Conservation (phyloP, 371 early-diverging fungal genomes). For the Encephalitozoon romaleae region DNA sequence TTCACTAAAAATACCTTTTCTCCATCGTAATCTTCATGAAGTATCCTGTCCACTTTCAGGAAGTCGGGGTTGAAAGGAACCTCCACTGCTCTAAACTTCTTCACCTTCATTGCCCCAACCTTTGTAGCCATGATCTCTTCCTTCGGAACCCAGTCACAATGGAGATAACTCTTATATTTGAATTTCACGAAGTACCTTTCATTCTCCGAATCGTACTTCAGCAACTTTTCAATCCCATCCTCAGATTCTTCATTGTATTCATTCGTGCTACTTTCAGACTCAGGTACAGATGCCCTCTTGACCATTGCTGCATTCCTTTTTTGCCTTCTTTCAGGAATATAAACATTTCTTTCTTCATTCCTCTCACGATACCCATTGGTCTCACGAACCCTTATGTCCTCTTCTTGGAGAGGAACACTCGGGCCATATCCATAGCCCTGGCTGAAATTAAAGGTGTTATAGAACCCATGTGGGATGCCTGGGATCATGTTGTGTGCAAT, state of each 20-base stretch:
- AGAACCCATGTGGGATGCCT: conserved; percentile 5
- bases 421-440: background rate
- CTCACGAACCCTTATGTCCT: background rate
- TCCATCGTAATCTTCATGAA: conserved; percentile 53
- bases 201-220: conserved; percentile 47
- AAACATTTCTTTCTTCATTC: conserved; percentile 7
- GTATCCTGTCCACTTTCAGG: conserved; percentile 54
- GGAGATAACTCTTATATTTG: conserved; percentile 63
- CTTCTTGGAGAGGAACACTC: background rate
- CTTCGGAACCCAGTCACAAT: conserved; percentile 71
- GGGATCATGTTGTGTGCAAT: conserved; percentile 4
- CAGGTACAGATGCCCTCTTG: background rate
- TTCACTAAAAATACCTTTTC: conserved; percentile 68
- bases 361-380: background rate
- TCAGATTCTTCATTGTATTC: conserved; percentile 31
- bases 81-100: conserved; percentile 43
- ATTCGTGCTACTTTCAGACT: background rate
- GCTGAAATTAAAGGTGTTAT: background rate
- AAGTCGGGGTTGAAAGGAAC: conserved; percentile 54
- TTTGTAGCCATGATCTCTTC: conserved; percentile 65
- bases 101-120: conserved; percentile 69
- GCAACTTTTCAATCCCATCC: conserved; percentile 58
- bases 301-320: conserved; percentile 12
- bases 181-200: conserved; percentile 58
- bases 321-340: conserved; percentile 25